These are phyloP conservation scores for Polyporus tsugae DNA, from an alignment of 1,284 basidiomycete genomes.

Conservation along the genomic window DNA sequence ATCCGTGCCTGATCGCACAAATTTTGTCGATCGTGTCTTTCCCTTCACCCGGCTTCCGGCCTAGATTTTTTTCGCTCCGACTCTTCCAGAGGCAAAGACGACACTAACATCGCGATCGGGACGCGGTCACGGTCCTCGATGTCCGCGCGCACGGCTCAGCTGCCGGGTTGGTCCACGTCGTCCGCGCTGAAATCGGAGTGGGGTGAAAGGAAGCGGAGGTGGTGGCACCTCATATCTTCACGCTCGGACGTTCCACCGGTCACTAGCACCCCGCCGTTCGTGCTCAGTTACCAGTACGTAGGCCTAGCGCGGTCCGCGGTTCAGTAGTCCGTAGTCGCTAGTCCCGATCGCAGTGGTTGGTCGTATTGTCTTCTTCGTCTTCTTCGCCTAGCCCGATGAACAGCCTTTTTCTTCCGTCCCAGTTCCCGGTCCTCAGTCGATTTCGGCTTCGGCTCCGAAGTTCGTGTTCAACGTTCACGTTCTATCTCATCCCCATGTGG, in stretches of 20 bases:
- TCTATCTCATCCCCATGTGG: constrained; percentile 1
- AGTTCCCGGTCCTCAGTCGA: not conserved
- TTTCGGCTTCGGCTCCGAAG: not conserved
- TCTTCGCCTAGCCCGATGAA: not conserved
- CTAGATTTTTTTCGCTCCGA: not conserved
- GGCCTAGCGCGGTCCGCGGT: not conserved
- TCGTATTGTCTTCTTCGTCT: not conserved
- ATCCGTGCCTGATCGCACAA: not conserved
- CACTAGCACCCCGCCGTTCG: not conserved
- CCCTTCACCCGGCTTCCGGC: not conserved
- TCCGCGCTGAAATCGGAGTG: not conserved
- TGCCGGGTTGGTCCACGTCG: not conserved
- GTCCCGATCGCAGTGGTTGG: not conserved
- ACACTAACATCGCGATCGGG: not conserved
- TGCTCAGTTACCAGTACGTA: not conserved
- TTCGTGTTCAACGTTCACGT: not conserved
- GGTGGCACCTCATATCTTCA: not conserved
- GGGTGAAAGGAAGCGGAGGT: not conserved
- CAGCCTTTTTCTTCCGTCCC: not conserved
- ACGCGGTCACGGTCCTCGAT: not conserved
- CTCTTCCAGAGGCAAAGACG: not conserved
- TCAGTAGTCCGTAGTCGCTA: not conserved
- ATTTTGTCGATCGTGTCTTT: not conserved
- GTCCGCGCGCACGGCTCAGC: not conserved
- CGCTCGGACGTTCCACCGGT: constrained; percentile 1